Conservation (phyloP, 2,329 filamentous ascomycete genomes). For the Cladophialophora immunda region DNA sequence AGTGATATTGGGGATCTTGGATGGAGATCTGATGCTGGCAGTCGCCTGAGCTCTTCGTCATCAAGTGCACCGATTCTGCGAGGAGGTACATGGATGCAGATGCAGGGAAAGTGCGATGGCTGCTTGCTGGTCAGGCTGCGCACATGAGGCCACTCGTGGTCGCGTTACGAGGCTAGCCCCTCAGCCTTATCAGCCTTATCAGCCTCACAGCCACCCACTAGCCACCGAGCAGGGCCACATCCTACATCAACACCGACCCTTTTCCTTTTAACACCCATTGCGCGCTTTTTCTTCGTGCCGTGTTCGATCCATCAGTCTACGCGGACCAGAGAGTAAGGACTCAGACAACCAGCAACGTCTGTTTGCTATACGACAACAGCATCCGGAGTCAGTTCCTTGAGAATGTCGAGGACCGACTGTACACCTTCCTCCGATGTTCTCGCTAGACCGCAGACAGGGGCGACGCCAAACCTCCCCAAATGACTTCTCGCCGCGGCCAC, state of each 20-base stretch:
- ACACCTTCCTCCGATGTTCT: conserved; percentile 20
- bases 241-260: background rate
- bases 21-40: too few species aligned
- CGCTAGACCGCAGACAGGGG: conserved; percentile 13
- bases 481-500: background rate
- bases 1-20: too few species aligned
- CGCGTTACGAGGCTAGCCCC: too few species aligned
- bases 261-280: too few species aligned
- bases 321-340: background rate
- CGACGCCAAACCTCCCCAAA: conserved; percentile 10
- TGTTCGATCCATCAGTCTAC: background rate
- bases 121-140: too few species aligned
- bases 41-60: too few species aligned
- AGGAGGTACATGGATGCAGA: too few species aligned
- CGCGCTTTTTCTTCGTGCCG: too few species aligned
- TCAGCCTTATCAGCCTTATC: background rate
- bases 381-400: conserved; percentile 9
- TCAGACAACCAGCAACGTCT: background rate
- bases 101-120: too few species aligned
- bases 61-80: too few species aligned
- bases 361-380: background rate
- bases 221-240: too few species aligned
- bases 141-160: too few species aligned
- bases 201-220: background rate
- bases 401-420: conserved; percentile 14